Evolutionary conservation across 306 rosid genomes (phyloP).

Genomic region (Castanea mollissima): DNA sequence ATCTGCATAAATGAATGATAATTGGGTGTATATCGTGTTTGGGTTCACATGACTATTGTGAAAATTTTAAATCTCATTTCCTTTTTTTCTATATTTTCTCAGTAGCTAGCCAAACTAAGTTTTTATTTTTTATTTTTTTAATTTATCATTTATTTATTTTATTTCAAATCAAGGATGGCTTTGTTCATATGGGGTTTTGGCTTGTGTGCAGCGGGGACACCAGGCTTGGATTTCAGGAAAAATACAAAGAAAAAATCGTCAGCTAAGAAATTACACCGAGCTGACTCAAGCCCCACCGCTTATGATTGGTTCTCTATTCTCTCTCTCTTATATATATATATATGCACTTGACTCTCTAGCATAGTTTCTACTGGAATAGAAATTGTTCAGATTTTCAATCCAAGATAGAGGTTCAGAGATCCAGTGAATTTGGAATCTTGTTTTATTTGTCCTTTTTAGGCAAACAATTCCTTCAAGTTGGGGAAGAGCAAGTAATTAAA

Average conservation of each 20-base stretch:
- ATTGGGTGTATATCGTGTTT: no score
- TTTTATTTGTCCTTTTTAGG: no score
- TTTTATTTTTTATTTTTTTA: no score
- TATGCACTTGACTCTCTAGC: background rate
- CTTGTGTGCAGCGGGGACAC: conserved; percentile 53
- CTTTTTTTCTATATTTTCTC: background rate
- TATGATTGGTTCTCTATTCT: conserved; percentile 51
- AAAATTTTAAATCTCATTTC: background rate
- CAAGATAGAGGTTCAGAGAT: no score
- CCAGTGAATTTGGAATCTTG: no score
- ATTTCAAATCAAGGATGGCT: background rate
- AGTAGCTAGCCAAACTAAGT: background rate
- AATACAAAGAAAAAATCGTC: conserved; percentile 55
- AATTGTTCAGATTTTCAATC: no score
- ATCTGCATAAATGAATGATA: no score
- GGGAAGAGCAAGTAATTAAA: no score
- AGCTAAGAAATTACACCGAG: conserved; percentile 17
- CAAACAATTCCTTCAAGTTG: no score
- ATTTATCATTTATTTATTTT: no score
- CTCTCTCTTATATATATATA: conserved; percentile 20
- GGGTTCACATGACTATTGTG: no score
- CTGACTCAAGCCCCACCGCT: conserved; percentile 44
- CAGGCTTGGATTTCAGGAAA: conserved; percentile 46
- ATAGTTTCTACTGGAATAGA: background rate
- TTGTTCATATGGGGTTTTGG: background rate